Base-by-base conservation (phyloP, 306 rosid species). In the Cyclanthera cordifolia region DNA sequence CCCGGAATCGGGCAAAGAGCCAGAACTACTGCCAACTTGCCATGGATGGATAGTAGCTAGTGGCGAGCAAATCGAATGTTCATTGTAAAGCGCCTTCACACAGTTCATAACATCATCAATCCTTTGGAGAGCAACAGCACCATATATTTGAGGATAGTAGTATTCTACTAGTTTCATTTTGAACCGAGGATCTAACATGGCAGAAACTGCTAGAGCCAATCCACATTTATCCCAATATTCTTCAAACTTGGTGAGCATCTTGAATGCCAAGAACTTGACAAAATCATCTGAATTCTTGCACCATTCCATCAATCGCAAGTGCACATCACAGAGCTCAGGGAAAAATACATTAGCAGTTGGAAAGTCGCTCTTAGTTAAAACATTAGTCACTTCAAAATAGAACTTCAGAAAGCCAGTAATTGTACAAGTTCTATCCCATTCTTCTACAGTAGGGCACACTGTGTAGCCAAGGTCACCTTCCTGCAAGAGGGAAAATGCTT, bases 111-210 rank as follows among this genome's bases (percentile, higher is more conserved):
- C 90, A 49, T 86, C 91, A 45, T 81, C 83, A 1, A 90, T 86
- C 39, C 85, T 86, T 76, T 76, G 79, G 4, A 80, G 74, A 61
- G 90, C 81, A 2, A 71, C 79, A 71, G 73, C 87, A 6, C 97
- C 96, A 9, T 85, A 94, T 56, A 94, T 86, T 78, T 86, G 90
- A 0, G 95, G 95, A 66, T 94, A 90, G 79, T 83, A 90, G 79
- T 88, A 94, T 65, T 94, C 99, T 0, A 94, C 88, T 82, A 86
- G 74, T 79, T 85, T 94, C 97, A 88, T 86, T 84, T 94, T 94
- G 84, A 83, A 94, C 72, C 95, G 82, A 74, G 99, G 99, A 72
- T 94, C 99, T 78, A 90, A 76, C 87, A 94, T 84, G 64, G 96
- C 89, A 56, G 96, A 90, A 78, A 90, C 97, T 19, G 95, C 97